Evolutionary conservation across 257 asterid species (phyloP).

Genomic region (Ilex aquifolium): DNA sequence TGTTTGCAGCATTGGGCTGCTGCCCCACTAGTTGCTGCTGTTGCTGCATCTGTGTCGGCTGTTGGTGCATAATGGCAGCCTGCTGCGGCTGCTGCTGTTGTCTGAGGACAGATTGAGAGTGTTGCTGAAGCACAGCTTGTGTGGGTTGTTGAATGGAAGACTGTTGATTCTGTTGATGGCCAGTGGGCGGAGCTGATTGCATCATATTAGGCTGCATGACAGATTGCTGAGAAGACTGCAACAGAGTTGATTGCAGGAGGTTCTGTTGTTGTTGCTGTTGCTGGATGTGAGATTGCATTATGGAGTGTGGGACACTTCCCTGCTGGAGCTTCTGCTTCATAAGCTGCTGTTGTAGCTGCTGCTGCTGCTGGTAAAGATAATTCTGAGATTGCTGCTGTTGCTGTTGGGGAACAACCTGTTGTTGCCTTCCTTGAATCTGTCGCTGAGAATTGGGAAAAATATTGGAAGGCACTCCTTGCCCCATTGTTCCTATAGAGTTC

Average conservation of each 20-base stretch:
- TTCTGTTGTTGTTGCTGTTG: conserved; percentile 48
- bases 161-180: conserved; percentile 76
- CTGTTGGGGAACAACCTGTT: conserved; percentile 57
- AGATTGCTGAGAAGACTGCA: conserved; percentile 83
- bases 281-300: conserved; percentile 56
- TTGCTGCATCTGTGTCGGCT: conserved; percentile 51
- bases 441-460: conserved; percentile 74
- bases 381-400: conserved; percentile 74
- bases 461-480: conserved; percentile 68
- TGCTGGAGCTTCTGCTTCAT: conserved; percentile 72
- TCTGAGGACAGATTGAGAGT: conserved; percentile 73
- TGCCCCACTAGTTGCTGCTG: conserved; percentile 51
- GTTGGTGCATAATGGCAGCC: conserved; percentile 54
- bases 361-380: conserved; percentile 73
- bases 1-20: conserved; percentile 55
- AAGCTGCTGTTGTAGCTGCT: conserved; percentile 55
- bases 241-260: conserved; percentile 61
- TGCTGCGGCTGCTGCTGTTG: conserved; percentile 66
- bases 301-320: conserved; percentile 58
- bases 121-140: conserved; percentile 83
- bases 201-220: conserved; percentile 71
- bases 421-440: conserved; percentile 74
- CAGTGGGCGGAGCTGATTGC: conserved; percentile 62
- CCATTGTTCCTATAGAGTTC: conserved; percentile 60
- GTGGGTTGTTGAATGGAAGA: conserved; percentile 62